Conservation (phyloP, 768 basidiomycete genomes). For the Mycena crocata region DNA sequence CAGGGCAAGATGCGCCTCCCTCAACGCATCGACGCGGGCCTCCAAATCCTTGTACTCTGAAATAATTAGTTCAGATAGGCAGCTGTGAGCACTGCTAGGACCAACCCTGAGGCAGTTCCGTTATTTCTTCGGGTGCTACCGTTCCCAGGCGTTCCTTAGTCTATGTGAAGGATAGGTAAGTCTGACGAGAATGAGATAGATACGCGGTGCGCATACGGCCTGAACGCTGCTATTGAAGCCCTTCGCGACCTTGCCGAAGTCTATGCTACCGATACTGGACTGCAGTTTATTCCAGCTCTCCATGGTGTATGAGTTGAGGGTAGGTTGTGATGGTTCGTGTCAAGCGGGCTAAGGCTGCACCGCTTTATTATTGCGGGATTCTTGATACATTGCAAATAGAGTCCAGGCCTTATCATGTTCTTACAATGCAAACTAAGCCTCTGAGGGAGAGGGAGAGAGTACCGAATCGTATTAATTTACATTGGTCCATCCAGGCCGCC, state of each 20-base stretch:
- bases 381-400: too few species aligned
- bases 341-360: conserved; percentile 17
- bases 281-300: conserved; percentile 78
- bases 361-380: not conserved
- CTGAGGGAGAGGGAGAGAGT: too few species aligned
- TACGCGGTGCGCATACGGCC: too few species aligned
- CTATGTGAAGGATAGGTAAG: too few species aligned
- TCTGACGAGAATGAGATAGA: too few species aligned
- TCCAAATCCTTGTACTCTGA: conserved; percentile 98
- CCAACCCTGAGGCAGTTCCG: conserved; percentile 91
- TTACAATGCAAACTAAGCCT: too few species aligned
- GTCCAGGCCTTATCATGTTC: too few species aligned
- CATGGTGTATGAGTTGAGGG: conserved; percentile 57
- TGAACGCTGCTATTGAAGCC: conserved; percentile 86
- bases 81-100: conserved; percentile 2
- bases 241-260: conserved; percentile 82
- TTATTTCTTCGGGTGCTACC: conserved; percentile 91
- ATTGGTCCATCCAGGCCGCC: too few species aligned
- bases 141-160: conserved; percentile 91
- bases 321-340: conserved; percentile 11
- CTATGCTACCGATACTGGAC: conserved; percentile 70
- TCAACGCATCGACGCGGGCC: conserved; percentile 92
- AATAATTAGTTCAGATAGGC: not conserved
- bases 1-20: conserved; percentile 77
- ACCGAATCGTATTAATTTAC: too few species aligned